phyloP scores from a whole-genome alignment of 2,329 filamentous ascomycete species.

The Bipolaris bicolor region DNA sequence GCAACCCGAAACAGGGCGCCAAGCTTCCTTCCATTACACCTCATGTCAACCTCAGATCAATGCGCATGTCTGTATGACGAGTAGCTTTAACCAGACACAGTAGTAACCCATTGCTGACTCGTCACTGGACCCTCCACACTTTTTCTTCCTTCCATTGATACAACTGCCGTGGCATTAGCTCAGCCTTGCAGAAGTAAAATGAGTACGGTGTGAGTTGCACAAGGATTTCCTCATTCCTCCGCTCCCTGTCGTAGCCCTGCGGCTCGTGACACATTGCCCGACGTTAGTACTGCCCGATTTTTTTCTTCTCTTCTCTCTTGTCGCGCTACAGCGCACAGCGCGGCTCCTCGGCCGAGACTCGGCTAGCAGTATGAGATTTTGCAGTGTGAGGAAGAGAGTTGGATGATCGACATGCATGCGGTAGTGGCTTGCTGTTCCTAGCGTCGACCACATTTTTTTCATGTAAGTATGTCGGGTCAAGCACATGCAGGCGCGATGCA shows the following conservation, averaged over 20 bases:
- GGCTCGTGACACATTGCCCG: neutral
- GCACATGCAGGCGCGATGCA: too few species aligned
- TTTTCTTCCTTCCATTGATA: neutral
- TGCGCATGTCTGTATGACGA: conserved; percentile 2
- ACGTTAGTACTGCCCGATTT: neutral
- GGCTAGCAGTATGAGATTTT: neutral
- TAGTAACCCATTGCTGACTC: neutral
- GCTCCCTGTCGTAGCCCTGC: neutral
- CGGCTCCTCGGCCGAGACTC: neutral
- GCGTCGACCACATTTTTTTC: too few species aligned
- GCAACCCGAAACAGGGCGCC: conserved; percentile 6
- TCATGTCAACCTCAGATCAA: conserved; percentile 3
- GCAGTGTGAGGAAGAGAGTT: too few species aligned
- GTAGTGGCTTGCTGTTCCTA: too few species aligned
- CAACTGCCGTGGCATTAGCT: neutral
- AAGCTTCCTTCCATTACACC: conserved; percentile 2
- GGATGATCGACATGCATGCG: neutral
- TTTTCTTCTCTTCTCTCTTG: neutral
- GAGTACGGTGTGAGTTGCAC: neutral
- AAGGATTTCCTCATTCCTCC: neutral
- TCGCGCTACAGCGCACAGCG: neutral
- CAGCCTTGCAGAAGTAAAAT: neutral
- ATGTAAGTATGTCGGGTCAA: too few species aligned
- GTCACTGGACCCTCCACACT: conserved; percentile 1
- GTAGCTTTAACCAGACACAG: neutral